A percentile compares a stretch with the other conserved stretches of the same genome.
Conservation (phyloP, 768 basidiomycete species). For the Pulveroboletus ravenelii region DNA sequence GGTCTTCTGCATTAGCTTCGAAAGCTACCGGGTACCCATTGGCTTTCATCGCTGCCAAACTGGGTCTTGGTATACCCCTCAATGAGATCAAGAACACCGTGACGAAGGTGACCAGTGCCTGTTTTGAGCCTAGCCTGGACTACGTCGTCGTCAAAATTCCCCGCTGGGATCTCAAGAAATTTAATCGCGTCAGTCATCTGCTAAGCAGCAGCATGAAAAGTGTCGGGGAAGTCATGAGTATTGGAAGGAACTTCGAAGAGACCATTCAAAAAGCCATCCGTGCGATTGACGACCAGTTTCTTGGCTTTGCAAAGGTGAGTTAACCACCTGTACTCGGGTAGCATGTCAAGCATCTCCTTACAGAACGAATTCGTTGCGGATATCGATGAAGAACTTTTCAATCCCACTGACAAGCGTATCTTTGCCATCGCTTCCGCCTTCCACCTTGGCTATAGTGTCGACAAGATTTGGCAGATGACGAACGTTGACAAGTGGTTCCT, state of each 20-base stretch:
- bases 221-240: constrained; percentile 99
- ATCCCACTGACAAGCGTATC: constrained; percentile 95
- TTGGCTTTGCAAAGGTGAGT: constrained; percentile 81
- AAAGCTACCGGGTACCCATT: constrained; percentile 98
- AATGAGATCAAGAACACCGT: constrained; percentile 98
- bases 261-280: constrained; percentile 98
- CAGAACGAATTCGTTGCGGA: constrained; percentile 86
- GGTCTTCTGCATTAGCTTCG: constrained; percentile 95
- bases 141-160: constrained; percentile 99
- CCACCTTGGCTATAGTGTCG: constrained; percentile 87
- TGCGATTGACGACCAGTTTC: constrained; percentile 92
- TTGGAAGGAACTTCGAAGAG: constrained; percentile 97
- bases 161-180: constrained; percentile 99
- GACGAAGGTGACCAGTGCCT: constrained; percentile 93
- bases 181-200: constrained; percentile 85
- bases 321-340: neutral
- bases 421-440: constrained; percentile 96
- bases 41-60: constrained; percentile 97
- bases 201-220: constrained; percentile 98
- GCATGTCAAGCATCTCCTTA: neutral
- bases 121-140: constrained; percentile 97
- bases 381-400: constrained; percentile 87
- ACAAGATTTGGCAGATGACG: constrained; percentile 96
- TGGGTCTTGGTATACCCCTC: constrained; percentile 93
- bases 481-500: constrained; percentile 99